Evolutionary conservation across 306 rosid genomes (phyloP), one percentile per base, ranked within the genome.

Genomic region (Vigna reflexopilosa): DNA sequence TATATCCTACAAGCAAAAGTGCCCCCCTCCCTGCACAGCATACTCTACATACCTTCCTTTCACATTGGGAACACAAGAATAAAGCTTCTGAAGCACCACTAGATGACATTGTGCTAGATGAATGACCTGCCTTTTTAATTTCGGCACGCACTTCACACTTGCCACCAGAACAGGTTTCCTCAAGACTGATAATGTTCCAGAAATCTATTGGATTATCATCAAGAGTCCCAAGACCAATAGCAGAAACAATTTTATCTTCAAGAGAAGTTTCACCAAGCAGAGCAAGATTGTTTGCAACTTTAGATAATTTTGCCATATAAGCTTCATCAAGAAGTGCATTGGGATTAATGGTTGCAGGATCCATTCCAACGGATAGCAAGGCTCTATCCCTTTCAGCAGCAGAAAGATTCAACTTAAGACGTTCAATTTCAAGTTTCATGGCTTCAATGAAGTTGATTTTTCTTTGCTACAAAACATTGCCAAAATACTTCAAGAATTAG

Each of bases 21-120:
- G 99, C 96, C 74, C 99, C 99, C 81, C 91, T 90, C 65, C 99
- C 99, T 47, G 98, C 98, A 86, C 94, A 93, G 79, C 99, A 96
- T 84, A 86, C 86, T 86, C 92, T 93, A 85, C 99, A 96, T 66
- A 83, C 97, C 83, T 88, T 93, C 83, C 88, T 91, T 76, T 86
- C 90, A 84, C 99, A 96, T 78, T 90, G 96, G 78, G 94, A 90
- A 81, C 99, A 96, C 81, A 88, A 71, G 75, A 88, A 85, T 28
- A 84, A 71, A 40, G 86, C 70, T 24, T 82, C 90, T 16, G 94
- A 81, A 80, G 76, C 79, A 38, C 80, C 89, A 12, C 42, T 66
- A 52, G 93, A 80, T 73, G 91, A 66, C 32, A 59, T 70, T 32
- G 26, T n/a, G 49, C 71, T 76, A 73, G 90, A 76, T 50, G 83